These are phyloP conservation scores for Talaromyces borbonicus DNA, from an alignment of 495 filamentous ascomycete genomes.

Conservation along the genomic window DNA sequence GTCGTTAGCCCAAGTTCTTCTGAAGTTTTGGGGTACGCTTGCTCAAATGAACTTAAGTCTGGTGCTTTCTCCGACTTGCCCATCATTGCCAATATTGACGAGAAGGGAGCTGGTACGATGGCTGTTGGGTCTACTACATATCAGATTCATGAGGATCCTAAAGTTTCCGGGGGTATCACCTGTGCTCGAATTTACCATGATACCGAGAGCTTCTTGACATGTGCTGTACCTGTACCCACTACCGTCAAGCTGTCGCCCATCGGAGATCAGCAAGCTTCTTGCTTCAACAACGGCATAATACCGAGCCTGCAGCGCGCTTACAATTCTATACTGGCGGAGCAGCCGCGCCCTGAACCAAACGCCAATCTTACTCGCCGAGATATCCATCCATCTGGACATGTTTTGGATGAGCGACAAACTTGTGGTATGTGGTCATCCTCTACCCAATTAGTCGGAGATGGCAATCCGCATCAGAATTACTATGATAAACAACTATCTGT, in stretches of 20 bases:
- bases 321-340: background rate
- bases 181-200: constrained; percentile 7
- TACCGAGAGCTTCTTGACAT: constrained; percentile 3
- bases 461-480: constrained; percentile 9
- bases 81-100: background rate
- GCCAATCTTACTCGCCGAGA: background rate
- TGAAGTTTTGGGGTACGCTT: background rate
- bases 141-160: constrained; percentile 1
- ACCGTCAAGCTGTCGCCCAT: background rate
- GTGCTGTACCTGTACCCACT: constrained; percentile 5
- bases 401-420: background rate
- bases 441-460: constrained; percentile 4
- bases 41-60: background rate
- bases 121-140: background rate
- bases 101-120: background rate
- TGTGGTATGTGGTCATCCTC: background rate
- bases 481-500: constrained; percentile 8
- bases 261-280: background rate
- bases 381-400: background rate
- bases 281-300: background rate
- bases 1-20: background rate
- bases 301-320: background rate
- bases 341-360: background rate
- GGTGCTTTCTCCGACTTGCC: background rate
- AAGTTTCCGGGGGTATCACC: constrained; percentile 4